Base-by-base conservation (phyloP, 2,329 filamentous ascomycete species). In the Penicillium sp. region DNA sequence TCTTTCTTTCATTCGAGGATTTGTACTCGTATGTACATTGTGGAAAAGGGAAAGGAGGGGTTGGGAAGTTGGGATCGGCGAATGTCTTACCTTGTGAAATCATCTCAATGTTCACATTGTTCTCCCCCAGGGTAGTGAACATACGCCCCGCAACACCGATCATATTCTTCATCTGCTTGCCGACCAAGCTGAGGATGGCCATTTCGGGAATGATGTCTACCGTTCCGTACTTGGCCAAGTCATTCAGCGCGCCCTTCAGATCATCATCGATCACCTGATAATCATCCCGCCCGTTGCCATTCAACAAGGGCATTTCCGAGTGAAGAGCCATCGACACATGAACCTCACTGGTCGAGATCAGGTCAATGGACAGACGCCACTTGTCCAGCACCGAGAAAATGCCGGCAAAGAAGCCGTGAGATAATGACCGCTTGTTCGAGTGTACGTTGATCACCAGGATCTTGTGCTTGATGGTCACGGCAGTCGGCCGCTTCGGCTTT, bases 81-180 rank as follows among this genome's bases (percentile, higher is more conserved):
- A 61, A 58, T 56, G 35, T 69, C 83, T 73, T 84, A 94, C 95
- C 95, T 82, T 99, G 95, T 26, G 92, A 97, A 69, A 99, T 99
- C 95, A 99, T 99, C 81, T 99, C 95, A 70, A 99, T 92, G 76
- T 99, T 99, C 74, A 99, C 89, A 71, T 91, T 91, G 76, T 97
- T 91, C 75, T 97, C 91, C 47, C 95, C 95, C 19, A 99, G 83
- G 1, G 93, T 96, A 53, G 91, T 92, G 79, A 99, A 98, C 91
- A 99, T 98, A 70, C 87, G 89, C 30, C 95, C 95, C 8, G 91
- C 91, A 65, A 99, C 92, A 65, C 95, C 95, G 60, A 91, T 84
- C 93, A 98, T 97, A 78, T 97, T 95, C 83, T 97, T 96, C 89
- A 99, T 92, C 79, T 98, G 92, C 63, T 92, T 91, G 53, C 95